These are phyloP conservation scores for Penicillium freii DNA, from an alignment of 2,329 filamentous ascomycete genomes.

Conservation along the genomic window DNA sequence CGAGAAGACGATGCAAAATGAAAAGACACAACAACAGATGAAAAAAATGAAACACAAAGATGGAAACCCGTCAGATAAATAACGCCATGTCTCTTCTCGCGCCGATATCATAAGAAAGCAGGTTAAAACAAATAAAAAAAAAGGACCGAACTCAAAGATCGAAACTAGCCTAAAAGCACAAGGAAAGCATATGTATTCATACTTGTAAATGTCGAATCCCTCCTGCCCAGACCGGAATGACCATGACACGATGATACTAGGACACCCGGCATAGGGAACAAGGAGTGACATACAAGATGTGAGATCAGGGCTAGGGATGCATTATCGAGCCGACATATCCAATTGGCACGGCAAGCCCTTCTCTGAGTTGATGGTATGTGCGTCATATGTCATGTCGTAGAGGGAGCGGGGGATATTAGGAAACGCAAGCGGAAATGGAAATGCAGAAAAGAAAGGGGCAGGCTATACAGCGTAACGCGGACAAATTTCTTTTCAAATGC, in stretches of 20 bases:
- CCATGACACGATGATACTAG: background rate
- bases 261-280: background rate
- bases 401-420: background rate
- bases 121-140: constrained; percentile 6
- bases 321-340: background rate
- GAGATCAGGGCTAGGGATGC: background rate
- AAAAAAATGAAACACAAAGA: constrained; percentile 3
- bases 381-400: constrained; percentile 18
- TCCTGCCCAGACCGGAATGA: background rate
- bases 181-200: constrained; percentile 17
- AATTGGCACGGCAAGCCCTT: background rate
- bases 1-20: constrained; percentile 8
- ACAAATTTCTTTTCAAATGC: background rate
- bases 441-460: constrained; percentile 4
- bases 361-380: constrained; percentile 19
- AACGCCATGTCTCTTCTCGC: constrained; percentile 15
- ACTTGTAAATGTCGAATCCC: constrained; percentile 9
- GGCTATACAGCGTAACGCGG: constrained; percentile 18
- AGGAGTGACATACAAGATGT: background rate
- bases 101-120: constrained; percentile 19
- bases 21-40: background rate
- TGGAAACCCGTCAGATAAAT: constrained; percentile 6
- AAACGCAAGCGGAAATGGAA: background rate
- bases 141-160: constrained; percentile 2
- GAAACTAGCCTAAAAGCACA: constrained; percentile 6